Base-by-base conservation (phyloP, 2,329 filamentous ascomycete genomes). In the Erysiphe pulchra region DNA sequence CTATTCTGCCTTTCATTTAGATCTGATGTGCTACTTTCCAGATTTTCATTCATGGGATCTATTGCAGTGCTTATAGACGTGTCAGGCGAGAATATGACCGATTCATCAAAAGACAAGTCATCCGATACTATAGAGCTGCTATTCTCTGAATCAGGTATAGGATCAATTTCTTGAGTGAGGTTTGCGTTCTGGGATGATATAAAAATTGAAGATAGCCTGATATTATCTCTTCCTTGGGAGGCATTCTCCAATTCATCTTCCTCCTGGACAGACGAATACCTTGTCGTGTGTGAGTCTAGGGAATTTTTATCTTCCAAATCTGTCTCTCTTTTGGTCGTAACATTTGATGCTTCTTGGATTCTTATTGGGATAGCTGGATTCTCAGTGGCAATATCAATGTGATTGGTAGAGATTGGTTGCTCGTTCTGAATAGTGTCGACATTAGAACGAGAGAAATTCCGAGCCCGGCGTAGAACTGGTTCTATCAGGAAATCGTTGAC, bases 401-500 rank as follows among this genome's bases (percentile, higher is more conserved):
- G 47, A 31, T 40, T 46, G n/a, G 49, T 45, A 9, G 31, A 28
- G 11, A 45, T 20, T 34, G 48, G 39, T 44, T 47, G 49, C n/a
- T 48, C 45, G 45, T 48, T 53, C 38, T 56, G 45, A 30, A 53
- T 42, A 17, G 56, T 52, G 51, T 56, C 56, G 50, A 58, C 17
- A 58, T 56, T 51, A 51, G 51, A 51, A 50, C 60, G 53, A 53
- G 75, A 77, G 55, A 78, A 70, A 50, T 72, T 71, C 50, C 73
- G 71, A 54, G 73, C 74, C 60, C 77, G 73, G 57, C 46, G 71
- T 52, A 77, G 61, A 54, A 77, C 72, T 47, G 75, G 73, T 50
- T 75, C 75, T 59, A 77, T 73, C 53, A 77, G 62, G 57, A 75
- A 76, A 49, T 76, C 70, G 55, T 72, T 69, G 46, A 78, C 73